Base-by-base conservation (phyloP, 192 early-diverging fungal genomes). In the Backusella circina region DNA sequence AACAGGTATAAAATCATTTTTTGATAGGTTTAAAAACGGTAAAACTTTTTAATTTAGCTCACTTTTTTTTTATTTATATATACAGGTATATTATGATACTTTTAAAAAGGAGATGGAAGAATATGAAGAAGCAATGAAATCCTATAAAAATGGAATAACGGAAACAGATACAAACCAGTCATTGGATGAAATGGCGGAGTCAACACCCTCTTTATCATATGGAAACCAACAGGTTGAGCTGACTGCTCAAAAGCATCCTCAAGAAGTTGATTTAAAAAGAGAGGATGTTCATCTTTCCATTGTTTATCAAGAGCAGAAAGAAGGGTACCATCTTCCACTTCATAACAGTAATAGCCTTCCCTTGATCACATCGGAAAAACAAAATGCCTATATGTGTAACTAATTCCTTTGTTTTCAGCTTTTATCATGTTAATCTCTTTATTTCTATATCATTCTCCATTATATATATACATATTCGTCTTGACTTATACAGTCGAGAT, bases 91-190 rank as follows among this genome's bases (percentile, higher is more conserved):
- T n/a, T 68, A 76, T 33, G 79, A 80, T 69, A 72, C 73, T 33
- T 80, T 76, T 35, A 72, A 80, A 65, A 80, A 80, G 37, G 79
- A 80, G 28, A 65, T 72, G 51, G 75, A 80, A 35, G 75, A 76
- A 41, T 80, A 76, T n/a, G 79, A 80, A 32, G 75, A 70, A 70
- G 79, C 75, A 10, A 73, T 80, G 71, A 75, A 76, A 65, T 70
- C 79, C 8, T 80, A 80, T 64, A 80, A 64, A 28, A 69, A 38
- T 39, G 28, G 23, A 32, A 2, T 3, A 61, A 10, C 7, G 23
- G 28, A 5, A 28, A 30, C 10, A 28, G 23, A 23, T 26, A 2
- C 2, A 65, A 65, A 15, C 64, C 64, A 65, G 15, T 65, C 64
- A 32, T 65, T 33, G 16, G 30, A 65, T 65, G 30, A 16, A 67